Percentiles rank a stretch among this genome's conserved stretches.
Conservation (phyloP, 345 rosid species). For the Toxicodendron radicans region DNA sequence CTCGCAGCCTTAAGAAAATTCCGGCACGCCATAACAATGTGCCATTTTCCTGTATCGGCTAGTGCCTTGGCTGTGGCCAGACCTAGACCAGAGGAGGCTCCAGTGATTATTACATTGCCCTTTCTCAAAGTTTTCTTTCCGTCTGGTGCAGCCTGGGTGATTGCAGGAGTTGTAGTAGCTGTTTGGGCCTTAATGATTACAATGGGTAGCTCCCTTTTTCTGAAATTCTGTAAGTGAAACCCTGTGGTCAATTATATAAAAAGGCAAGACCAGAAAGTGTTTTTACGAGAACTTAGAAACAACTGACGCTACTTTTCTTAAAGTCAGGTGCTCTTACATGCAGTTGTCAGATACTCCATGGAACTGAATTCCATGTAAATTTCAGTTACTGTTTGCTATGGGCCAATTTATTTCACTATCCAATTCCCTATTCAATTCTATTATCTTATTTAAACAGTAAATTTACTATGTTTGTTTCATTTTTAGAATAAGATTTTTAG, state of each 20-base stretch:
- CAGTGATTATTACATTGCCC: constrained; percentile 48
- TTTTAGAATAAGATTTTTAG: too few relatives aligned
- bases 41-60: constrained; percentile 58
- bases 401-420: too few relatives aligned
- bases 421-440: too few relatives aligned
- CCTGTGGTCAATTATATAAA: background rate
- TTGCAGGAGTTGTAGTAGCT: constrained; percentile 40
- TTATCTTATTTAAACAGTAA: too few relatives aligned
- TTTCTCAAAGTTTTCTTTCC: constrained; percentile 48
- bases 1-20: constrained; percentile 59
- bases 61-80: constrained; percentile 56
- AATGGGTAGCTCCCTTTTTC: constrained; percentile 1
- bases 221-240: background rate
- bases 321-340: too few relatives aligned
- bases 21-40: constrained; percentile 61
- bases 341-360: too few relatives aligned
- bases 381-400: too few relatives aligned
- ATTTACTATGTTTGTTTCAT: too few relatives aligned
- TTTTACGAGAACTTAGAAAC: background rate
- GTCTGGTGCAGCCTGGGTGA: constrained; percentile 34
- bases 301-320: too few relatives aligned
- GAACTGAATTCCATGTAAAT: too few relatives aligned
- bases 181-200: constrained; percentile 38
- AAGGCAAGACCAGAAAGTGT: background rate
- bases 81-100: constrained; percentile 63